These are phyloP conservation scores for Diophrys appendiculata DNA, from an alignment of 73 alveolate genomes.

Conservation along the genomic window DNA sequence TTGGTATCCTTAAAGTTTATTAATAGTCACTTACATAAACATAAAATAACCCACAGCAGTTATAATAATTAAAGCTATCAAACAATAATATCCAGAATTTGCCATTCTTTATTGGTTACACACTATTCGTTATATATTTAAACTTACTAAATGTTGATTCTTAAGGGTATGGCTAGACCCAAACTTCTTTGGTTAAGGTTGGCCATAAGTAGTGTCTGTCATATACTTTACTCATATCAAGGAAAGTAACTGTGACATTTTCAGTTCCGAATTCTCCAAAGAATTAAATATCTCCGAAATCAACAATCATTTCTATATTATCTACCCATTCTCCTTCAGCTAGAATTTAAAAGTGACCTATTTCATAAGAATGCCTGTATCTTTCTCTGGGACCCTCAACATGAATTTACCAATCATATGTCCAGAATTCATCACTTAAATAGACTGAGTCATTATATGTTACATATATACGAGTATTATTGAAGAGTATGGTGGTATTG, in stretches of 20 bases:
- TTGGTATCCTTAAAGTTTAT: no score
- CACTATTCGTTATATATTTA: no score
- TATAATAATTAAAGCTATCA: neutral
- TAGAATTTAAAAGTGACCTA: neutral
- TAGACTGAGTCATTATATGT: neutral
- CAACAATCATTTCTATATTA: neutral
- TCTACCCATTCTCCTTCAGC: neutral
- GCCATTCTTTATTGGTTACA: neutral
- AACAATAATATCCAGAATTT: neutral
- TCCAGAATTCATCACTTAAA: neutral
- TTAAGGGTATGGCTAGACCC: neutral
- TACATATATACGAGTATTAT: neutral
- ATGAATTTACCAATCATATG: neutral
- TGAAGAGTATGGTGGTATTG: neutral
- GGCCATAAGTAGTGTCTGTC: neutral
- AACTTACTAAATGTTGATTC: neutral
- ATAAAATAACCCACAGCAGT: neutral
- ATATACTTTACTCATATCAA: neutral
- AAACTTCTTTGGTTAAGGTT: neutral
- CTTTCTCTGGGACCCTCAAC: neutral
- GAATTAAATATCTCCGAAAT: neutral
- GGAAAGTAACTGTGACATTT: neutral
- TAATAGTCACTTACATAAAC: no score
- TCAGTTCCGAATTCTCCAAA: constrained; percentile 1
- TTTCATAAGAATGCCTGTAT: neutral